Base-by-base conservation (phyloP, 495 filamentous ascomycete species). In the Aspergillus ostianus region DNA sequence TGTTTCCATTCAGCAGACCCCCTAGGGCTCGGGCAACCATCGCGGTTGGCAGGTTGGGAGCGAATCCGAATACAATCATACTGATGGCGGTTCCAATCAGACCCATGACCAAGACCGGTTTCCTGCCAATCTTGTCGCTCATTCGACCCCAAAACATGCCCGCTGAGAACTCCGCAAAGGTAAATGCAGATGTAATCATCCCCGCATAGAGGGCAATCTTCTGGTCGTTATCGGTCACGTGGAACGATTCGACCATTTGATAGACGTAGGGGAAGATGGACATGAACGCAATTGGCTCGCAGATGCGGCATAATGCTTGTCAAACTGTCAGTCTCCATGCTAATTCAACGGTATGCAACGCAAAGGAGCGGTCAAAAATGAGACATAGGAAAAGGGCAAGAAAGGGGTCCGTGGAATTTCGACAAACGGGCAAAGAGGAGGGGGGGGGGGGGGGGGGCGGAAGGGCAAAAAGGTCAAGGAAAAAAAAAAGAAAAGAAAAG, bases 211-310 rank as follows among this genome's bases (percentile, higher is more conserved):
- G 80, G 19, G 92, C 88, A 65, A 97, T 96, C 69, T 90, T 84
- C 61, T 82, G 84, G 55, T 90, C 82, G 66, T 90, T 87, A 59
- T 88, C 71, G 48, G 92, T 90, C 72, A 94, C 87, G 63, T 90
- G 78, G 75, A 99, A 99, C 41, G 90, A 90, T 64, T 90, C 81
- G 51, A 98, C 90, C 94, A 99, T 99, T 78, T 88, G 94, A 77
- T 97, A 99, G 68, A 93, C 92, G 70, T 99, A 99, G 4, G 94
- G 95, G 69, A 99, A 98, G 64, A 99, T 97, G 53, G 92, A 97
- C 90, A 96, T 98, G 82, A 99, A 98, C 10, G 94, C 95, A 72
- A 99, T 97, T 50, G 94, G 94, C 73, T 99, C 94, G 80, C 91
- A 97, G 73, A 99, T 95, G 65, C 94, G 87, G 70, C 91, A 95